phyloP scores from a whole-genome alignment of 106 monocot genomes.

The Dendrobium nobile region DNA sequence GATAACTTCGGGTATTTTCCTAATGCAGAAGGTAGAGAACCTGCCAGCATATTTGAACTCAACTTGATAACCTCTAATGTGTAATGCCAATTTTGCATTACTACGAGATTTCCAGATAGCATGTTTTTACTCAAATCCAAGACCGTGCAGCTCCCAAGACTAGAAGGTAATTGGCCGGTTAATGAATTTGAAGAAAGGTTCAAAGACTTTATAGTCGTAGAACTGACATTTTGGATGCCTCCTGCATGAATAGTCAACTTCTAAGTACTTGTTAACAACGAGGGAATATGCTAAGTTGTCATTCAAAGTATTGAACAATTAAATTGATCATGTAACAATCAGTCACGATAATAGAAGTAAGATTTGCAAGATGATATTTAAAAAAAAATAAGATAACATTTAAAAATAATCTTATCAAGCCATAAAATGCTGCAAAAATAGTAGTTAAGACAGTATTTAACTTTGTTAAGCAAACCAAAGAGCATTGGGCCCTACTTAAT shows the following conservation, averaged over 20 bases:
- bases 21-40: slow-evolving; percentile 60
- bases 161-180: slow-evolving; percentile 56
- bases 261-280: not conserved
- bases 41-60: slow-evolving; percentile 60
- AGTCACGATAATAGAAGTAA: not conserved
- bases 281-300: not conserved
- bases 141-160: slow-evolving; percentile 32
- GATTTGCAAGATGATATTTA: not conserved
- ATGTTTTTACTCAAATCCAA: slow-evolving; percentile 74
- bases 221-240: slow-evolving; percentile 42
- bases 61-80: slow-evolving; percentile 48
- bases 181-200: slow-evolving; percentile 84
- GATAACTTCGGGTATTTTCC: slow-evolving; percentile 44
- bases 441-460: not conserved
- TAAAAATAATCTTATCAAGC: not conserved
- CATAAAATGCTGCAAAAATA: not conserved
- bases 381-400: not conserved
- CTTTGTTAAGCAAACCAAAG: not conserved
- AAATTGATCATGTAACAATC: not conserved
- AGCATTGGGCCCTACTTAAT: not conserved
- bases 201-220: slow-evolving; percentile 57
- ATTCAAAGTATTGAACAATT: not conserved
- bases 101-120: slow-evolving; percentile 47
- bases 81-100: slow-evolving; percentile 56
- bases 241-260: slow-evolving; percentile 33